Evolutionary conservation across 306 rosid genomes (phyloP).

Genomic region (Corylus avellana): DNA sequence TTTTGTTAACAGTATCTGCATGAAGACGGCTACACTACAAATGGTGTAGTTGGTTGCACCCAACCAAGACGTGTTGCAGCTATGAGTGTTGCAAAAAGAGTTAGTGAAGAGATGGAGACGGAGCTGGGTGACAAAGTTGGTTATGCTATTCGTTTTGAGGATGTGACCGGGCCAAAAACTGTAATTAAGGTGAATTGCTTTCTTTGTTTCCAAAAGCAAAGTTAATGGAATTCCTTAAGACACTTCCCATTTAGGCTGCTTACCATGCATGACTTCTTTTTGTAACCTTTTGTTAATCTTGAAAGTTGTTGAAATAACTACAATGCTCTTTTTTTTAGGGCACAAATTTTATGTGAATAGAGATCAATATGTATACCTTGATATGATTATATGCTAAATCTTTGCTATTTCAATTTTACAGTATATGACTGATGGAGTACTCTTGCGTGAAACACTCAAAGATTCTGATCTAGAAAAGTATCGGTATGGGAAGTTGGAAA

Average conservation of each 20-base stretch:
- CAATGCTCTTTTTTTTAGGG: not conserved
- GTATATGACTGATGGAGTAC: slow-evolving; percentile 99
- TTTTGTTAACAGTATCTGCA: slow-evolving; percentile 71
- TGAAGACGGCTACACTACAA: slow-evolving; percentile 84
- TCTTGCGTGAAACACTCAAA: slow-evolving; percentile 93
- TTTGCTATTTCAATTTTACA: slow-evolving; percentile 42
- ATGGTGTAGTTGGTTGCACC: slow-evolving; percentile 90
- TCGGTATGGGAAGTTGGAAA: slow-evolving; percentile 53
- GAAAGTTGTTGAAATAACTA: not conserved
- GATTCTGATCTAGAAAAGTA: slow-evolving; percentile 96
- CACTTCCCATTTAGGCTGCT: not conserved
- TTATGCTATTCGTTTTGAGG: slow-evolving; percentile 98
- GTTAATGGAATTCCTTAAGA: not conserved
- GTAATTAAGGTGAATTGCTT: slow-evolving; percentile 67
- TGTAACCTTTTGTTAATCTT: not conserved
- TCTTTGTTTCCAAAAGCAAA: not conserved
- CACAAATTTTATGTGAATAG: slow-evolving; percentile 11
- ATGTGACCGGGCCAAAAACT: slow-evolving; percentile 89
- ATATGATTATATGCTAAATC: slow-evolving; percentile 28
- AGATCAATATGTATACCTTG: not conserved
- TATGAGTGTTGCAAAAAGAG: slow-evolving; percentile 99
- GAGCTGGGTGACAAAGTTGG: slow-evolving; percentile 92
- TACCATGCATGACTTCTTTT: not conserved
- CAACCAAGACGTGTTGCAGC: slow-evolving; percentile 99
- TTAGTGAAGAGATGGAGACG: slow-evolving; percentile 97